These are phyloP conservation scores for Sphagnurus paluster DNA, from an alignment of 1,284 basidiomycete genomes.

Conservation along the genomic window DNA sequence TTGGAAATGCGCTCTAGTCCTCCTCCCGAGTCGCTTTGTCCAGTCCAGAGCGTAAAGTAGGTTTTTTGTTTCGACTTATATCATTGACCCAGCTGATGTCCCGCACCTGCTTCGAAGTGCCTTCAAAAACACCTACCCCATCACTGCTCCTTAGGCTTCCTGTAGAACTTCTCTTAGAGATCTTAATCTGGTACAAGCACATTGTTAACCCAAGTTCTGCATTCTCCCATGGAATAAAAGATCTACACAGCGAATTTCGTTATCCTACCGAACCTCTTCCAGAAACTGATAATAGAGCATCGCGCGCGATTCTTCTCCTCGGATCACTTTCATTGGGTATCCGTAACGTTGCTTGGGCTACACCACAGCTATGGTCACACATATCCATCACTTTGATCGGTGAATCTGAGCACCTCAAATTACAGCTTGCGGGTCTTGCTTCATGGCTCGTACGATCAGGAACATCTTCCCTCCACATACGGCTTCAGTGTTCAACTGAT, in stretches of 20 bases:
- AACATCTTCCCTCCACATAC: constrained; percentile 4
- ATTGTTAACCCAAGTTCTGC: neutral
- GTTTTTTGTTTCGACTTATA: too few species aligned
- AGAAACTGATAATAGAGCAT: neutral
- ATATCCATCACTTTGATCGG: constrained; percentile 2
- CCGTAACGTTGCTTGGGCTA: constrained; percentile 7
- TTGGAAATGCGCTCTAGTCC: too few species aligned
- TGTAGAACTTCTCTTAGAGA: constrained; percentile 12
- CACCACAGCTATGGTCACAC: constrained; percentile 14
- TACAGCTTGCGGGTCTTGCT: constrained; percentile 5
- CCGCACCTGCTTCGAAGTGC: too few species aligned
- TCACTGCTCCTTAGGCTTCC: constrained; percentile 5
- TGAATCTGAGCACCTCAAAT: neutral
- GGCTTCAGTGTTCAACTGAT: neutral
- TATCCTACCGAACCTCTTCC: neutral
- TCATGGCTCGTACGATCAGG: constrained; percentile 12
- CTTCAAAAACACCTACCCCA: neutral
- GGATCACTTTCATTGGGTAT: constrained; percentile 12
- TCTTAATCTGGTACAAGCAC: constrained; percentile 8
- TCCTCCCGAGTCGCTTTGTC: too few species aligned
- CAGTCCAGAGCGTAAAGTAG: too few species aligned
- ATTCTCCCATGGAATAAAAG: neutral
- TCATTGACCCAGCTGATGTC: too few species aligned
- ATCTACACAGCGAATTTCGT: neutral
- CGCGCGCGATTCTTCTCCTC: constrained; percentile 4